These are phyloP conservation scores for Trichoderma sp. DNA, from an alignment of 2,329 filamentous ascomycete species.

Conservation along the genomic window DNA sequence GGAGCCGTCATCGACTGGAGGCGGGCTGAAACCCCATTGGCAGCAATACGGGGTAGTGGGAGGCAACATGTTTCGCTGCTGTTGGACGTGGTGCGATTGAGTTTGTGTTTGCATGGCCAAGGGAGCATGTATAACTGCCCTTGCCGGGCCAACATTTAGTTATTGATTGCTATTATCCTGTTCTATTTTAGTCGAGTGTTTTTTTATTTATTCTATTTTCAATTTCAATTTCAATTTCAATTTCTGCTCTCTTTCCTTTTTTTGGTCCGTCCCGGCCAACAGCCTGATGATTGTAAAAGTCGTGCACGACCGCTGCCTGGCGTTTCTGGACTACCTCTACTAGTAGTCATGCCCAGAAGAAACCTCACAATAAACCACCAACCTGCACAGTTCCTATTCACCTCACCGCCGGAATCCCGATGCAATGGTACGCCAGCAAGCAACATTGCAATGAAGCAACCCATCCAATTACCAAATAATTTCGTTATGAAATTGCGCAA, in stretches of 20 bases:
- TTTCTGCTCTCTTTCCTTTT: not conserved
- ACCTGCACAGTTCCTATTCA: conserved; percentile 3
- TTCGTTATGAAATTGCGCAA: not conserved
- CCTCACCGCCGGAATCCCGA: not conserved
- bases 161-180: not conserved
- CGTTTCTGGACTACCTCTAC: not conserved
- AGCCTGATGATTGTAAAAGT: not conserved
- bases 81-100: not conserved
- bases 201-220: not conserved
- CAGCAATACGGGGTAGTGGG: not conserved
- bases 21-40: not conserved
- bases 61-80: not conserved
- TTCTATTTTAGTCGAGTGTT: not conserved
- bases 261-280: not conserved
- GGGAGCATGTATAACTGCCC: not conserved
- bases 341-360: not conserved
- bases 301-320: not conserved
- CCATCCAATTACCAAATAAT: not conserved
- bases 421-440: not conserved
- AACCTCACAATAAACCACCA: conserved; percentile 10
- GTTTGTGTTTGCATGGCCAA: not conserved
- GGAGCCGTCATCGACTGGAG: conserved; percentile 13
- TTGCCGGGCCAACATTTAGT: not conserved
- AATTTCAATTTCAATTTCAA: not conserved
- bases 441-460: not conserved